phyloP scores from a whole-genome alignment of 108 stramenopile species.

The Skeletonema potamos region DNA sequence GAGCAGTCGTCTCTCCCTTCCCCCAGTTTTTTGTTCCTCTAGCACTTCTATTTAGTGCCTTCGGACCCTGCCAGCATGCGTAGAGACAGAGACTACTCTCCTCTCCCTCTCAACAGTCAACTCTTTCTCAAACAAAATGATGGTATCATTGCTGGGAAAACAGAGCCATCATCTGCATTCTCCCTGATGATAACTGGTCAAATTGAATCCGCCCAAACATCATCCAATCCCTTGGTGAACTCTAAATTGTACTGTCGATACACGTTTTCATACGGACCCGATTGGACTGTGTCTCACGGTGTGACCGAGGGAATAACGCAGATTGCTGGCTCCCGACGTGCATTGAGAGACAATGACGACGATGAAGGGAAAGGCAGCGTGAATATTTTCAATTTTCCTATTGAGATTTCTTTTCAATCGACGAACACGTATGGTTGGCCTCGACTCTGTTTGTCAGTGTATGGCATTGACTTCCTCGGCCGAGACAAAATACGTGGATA shows the following conservation, averaged over 20 bases:
- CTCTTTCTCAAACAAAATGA: neutral
- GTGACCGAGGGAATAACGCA: constrained; percentile 55
- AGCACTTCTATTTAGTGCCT: no score
- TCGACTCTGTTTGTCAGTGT: constrained; percentile 68
- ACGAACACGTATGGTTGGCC: constrained; percentile 90
- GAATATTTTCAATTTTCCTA: constrained; percentile 89
- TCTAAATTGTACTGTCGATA: constrained; percentile 83
- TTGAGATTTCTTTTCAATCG: constrained; percentile 80
- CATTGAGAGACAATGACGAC: neutral
- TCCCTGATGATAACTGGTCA: constrained; percentile 64
- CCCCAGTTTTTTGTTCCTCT: no score
- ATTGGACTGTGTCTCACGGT: constrained; percentile 79
- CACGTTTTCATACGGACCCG: constrained; percentile 67
- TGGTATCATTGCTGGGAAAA: neutral
- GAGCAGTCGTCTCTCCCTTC: no score
- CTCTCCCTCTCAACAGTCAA: neutral
- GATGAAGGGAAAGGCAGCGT: constrained; percentile 26
- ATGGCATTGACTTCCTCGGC: constrained; percentile 77
- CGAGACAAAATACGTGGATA: constrained; percentile 81
- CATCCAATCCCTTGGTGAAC: constrained; percentile 32
- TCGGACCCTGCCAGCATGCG: neutral
- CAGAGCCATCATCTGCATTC: constrained; percentile 40
- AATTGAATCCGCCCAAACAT: constrained; percentile 50
- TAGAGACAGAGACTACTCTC: no score
- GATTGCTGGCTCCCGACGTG: constrained; percentile 30